Base-by-base conservation (phyloP, 2,329 filamentous ascomycete genomes). In the Penicillium expansum region DNA sequence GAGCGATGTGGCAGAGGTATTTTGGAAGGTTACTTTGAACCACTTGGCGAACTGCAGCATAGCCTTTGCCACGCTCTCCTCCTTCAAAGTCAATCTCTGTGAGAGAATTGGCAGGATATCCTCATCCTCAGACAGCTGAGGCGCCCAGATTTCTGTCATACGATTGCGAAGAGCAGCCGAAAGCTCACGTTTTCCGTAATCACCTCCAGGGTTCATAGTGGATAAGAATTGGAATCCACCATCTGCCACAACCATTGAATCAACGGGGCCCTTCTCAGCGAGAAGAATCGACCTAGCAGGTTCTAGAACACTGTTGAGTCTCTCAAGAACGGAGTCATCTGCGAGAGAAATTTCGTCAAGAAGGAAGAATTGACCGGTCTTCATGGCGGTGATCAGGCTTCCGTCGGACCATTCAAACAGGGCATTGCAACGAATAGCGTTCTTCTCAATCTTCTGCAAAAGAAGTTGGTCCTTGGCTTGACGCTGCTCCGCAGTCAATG, bases 111-210 rank as follows among this genome's bases (percentile, higher is more conserved):
- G 89, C 20, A 92, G 77, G 33, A 97, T 87, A 70, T 99, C 95
- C 30, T 92, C 87, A 50, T 86, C 83, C 58, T 93, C 90, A 1
- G 91, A 92, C 57, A 97, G 78, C 1, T 92, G 84, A 1, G 94
- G 92, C 0, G 97, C 94, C 94, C 94, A 99, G 9, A 99, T 97
- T 74, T 99, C 94, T 0, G 94, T 99, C 72, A 99, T 96, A 58
- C 94, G 90, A 71, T 99, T 99, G 44, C 94, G 85, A 58, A 99
- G 79, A 14, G 94, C 95, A 3, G 94, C 94, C 1, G 94, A 99
- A 13, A 99, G 82, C 73, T 99, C 94, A 65, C 93, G 91, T 77
- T 99, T 99, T 62, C 94, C 94, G 72, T 97, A 99, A 70, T 99
- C 94, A 44, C 95, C 94, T 49, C 95, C 95, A 9, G 94, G 94